Evolutionary conservation across 2,329 filamentous ascomycete species (phyloP).

Genomic region (Hypoxylon rubiginosum): DNA sequence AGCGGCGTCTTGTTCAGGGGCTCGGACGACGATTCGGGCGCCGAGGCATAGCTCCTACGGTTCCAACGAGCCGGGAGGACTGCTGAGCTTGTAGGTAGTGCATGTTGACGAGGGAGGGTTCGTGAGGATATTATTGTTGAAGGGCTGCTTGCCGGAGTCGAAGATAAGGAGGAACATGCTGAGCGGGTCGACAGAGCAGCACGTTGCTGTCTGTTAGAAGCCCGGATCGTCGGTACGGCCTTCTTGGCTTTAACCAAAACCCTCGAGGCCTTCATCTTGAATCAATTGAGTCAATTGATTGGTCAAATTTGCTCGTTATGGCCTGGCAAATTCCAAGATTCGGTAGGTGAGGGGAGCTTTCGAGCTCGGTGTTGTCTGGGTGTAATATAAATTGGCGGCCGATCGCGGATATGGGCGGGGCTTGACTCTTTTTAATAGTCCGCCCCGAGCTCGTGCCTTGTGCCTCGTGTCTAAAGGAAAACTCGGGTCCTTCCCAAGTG

Average conservation of each 20-base stretch:
- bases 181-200: constrained; percentile 18
- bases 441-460: constrained; percentile 3
- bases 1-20: constrained; percentile 75
- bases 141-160: constrained; percentile 9
- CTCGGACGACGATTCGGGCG: constrained; percentile 17
- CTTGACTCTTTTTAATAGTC: constrained; percentile 4
- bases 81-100: not conserved
- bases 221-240: constrained; percentile 38
- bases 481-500: not conserved
- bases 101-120: constrained; percentile 10
- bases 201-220: constrained; percentile 18
- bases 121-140: constrained; percentile 8
- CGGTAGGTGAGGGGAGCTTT: constrained; percentile 21
- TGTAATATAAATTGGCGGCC: constrained; percentile 30
- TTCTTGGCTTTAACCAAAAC: constrained; percentile 40
- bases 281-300: constrained; percentile 34
- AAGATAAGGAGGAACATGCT: constrained; percentile 14
- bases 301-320: not conserved
- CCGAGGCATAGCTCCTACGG: constrained; percentile 44
- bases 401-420: constrained; percentile 39
- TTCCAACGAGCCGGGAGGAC: constrained; percentile 17
- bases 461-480: not conserved
- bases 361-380: not conserved
- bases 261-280: constrained; percentile 45
- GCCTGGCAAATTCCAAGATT: constrained; percentile 18